phyloP scores from a whole-genome alignment of 176 grass and related monocot genomes.

The Eleusine indica region DNA sequence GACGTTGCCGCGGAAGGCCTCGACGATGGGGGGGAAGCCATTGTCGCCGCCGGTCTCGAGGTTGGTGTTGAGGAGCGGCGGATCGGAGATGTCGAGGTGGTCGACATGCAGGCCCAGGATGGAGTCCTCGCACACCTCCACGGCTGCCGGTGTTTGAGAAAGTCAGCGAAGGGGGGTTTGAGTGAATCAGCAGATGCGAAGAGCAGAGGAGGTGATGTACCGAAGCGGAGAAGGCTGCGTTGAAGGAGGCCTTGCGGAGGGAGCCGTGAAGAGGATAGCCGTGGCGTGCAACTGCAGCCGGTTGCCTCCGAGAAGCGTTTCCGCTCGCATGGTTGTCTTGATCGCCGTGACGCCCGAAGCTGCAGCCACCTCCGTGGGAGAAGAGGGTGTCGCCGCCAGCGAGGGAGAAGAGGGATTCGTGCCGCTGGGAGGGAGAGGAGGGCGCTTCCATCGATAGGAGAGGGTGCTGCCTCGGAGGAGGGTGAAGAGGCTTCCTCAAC shows the following conservation, averaged over 20 bases:
- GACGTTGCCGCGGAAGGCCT: conserved; percentile 69
- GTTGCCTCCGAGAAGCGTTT: too few relatives aligned
- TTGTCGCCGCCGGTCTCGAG: conserved; percentile 55
- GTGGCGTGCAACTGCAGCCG: too few relatives aligned
- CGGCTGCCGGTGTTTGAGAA: conserved; percentile 31
- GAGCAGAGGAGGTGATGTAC: conserved; percentile 3
- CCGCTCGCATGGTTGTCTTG: too few relatives aligned
- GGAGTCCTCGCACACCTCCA: conserved; percentile 66
- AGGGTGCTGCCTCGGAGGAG: too few relatives aligned
- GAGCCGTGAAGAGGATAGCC: conserved; percentile 48
- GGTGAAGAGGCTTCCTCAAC: too few relatives aligned
- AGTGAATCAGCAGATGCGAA: neutral
- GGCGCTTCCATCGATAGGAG: too few relatives aligned
- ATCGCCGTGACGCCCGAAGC: too few relatives aligned
- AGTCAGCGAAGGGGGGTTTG: neutral
- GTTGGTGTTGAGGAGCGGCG: conserved; percentile 87
- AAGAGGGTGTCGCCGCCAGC: too few relatives aligned
- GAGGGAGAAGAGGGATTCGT: too few relatives aligned
- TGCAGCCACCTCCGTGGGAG: too few relatives aligned
- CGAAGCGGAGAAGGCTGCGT: conserved; percentile 84
- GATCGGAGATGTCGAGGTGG: conserved; percentile 64
- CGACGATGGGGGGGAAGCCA: conserved; percentile 54
- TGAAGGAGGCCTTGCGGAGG: conserved; percentile 82
- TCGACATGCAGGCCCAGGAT: conserved; percentile 62
- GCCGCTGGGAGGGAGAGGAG: too few relatives aligned